Evolutionary conservation across 1,284 basidiomycete species (phyloP), one percentile per base, ranked within the genome.

Genomic region (Boletus nobilissimus): DNA sequence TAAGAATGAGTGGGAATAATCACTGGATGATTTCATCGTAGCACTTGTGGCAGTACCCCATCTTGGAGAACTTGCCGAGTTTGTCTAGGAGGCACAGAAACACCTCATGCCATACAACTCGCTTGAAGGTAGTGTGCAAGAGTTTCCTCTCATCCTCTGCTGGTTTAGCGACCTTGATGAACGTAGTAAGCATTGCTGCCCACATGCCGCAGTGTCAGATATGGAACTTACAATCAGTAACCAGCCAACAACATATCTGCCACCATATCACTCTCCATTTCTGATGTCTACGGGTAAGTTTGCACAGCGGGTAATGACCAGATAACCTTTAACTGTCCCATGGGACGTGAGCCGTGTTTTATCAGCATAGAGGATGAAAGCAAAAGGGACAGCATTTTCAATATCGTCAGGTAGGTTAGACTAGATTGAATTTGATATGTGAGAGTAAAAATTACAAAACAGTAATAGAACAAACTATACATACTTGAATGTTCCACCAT

Each of bases 401-500:
- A 38, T 36, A 66, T 66, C 64, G 38, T 11, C 4, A 66, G 39
- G 64, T 43, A 66, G 26, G 43, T 22, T 1, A 66, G 34, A 43
- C 64, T 32, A 63, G 29, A 60, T 32, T 9, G 24, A 48, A 60
- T 60, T 32, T n/a, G 29, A 60, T 32, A 60, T 57, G n/a, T 16
- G 19, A 60, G 34, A 16, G n/a, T 48, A 48, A 48, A 48, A 48
- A 32, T 64, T 64, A 39, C 38, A 64, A 64, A 39, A n/a, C 7
- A 39, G 36, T 39, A 29, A 29, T 11, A 9, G 48, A 32, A 36
- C 51, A 39, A 64, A n/a, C 2, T 43, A 66, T 19, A 67, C 43
- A 36, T 64, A 72, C 70, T 72, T 72, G 43, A 36, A 72, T 48
- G 14, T 64, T 29, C 60, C 70, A 72, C 70, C 70, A 72, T 3